These are phyloP conservation scores for Penicillium italicum DNA, from an alignment of 2,329 filamentous ascomycete genomes.

Conservation along the genomic window DNA sequence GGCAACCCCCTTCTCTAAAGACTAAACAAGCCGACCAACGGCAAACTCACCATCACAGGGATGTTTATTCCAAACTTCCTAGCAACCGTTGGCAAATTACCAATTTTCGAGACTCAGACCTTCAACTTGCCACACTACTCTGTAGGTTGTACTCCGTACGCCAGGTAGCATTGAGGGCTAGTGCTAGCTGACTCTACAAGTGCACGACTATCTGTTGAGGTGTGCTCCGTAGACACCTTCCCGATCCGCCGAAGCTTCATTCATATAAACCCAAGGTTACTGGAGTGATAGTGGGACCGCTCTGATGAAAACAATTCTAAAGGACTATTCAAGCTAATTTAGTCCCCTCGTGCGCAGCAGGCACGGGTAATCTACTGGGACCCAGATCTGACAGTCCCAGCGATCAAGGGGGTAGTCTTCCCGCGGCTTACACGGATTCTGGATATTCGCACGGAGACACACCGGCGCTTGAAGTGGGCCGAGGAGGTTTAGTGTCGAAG, in stretches of 20 bases:
- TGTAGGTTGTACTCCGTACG: no score
- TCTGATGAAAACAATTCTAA: neutral
- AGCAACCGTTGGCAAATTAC: neutral
- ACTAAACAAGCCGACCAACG: neutral
- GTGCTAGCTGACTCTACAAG: neutral
- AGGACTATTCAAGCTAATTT: neutral
- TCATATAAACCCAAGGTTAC: neutral
- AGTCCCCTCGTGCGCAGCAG: neutral
- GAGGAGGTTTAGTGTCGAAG: neutral
- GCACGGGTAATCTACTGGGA: neutral
- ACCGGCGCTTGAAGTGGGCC: slow-evolving; percentile 9
- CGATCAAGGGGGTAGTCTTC: slow-evolving; percentile 8
- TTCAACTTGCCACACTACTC: neutral
- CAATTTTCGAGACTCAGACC: neutral
- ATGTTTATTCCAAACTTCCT: neutral
- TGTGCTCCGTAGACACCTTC: slow-evolving; percentile 5
- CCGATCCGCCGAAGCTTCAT: slow-evolving; percentile 1
- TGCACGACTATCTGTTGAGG: neutral
- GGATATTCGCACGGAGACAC: slow-evolving; percentile 1
- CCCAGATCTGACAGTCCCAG: slow-evolving; percentile 9
- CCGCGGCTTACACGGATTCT: slow-evolving; percentile 4
- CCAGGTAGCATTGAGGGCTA: neutral
- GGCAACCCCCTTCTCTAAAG: neutral
- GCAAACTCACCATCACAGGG: neutral
- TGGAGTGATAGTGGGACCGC: slow-evolving; percentile 3